These are phyloP conservation scores for Agaricus blazei DNA, from an alignment of 768 basidiomycete genomes.

Conservation along the genomic window DNA sequence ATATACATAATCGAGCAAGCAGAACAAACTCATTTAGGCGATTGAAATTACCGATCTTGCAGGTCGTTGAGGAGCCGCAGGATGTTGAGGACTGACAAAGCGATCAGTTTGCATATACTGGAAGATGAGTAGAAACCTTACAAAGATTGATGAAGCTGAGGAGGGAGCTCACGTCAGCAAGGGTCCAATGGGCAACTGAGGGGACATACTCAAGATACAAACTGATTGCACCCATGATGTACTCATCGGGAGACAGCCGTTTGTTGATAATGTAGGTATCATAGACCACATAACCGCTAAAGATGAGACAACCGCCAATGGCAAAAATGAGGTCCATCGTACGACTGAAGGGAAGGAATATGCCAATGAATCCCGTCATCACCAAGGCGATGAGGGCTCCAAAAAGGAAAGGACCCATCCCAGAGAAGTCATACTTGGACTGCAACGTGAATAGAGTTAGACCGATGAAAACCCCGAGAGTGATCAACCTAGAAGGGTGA, in stretches of 20 bases:
- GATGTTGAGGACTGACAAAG: conserved; percentile 67
- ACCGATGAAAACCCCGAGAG: conserved; percentile 88
- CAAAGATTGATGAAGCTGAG: conserved; percentile 82
- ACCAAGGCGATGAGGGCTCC: conserved; percentile 75
- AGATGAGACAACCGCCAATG: conserved; percentile 72
- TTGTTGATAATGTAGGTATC: conserved; percentile 91
- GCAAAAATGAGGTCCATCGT: conserved; percentile 83
- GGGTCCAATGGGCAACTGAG: conserved; percentile 13
- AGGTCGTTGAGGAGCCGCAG: conserved; percentile 71
- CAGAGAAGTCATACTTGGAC: conserved; percentile 96
- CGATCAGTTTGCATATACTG: conserved; percentile 5
- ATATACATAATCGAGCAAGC: background rate
- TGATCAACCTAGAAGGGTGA: conserved; percentile 57
- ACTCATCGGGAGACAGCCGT: conserved; percentile 88
- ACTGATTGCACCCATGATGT: conserved; percentile 83
- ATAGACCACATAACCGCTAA: conserved; percentile 87
- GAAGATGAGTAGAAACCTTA: conserved; percentile 32
- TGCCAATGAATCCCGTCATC: conserved; percentile 74
- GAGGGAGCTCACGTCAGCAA: conserved; percentile 6
- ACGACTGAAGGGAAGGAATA: conserved; percentile 82
- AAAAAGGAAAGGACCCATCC: conserved; percentile 88
- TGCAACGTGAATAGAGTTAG: conserved; percentile 93
- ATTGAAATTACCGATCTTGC: conserved; percentile 35
- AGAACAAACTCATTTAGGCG: background rate
- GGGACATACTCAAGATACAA: conserved; percentile 87